A percentile compares a stretch with the other conserved stretches of the same genome.
Conservation (phyloP, 2,329 filamentous ascomycete species). For the Bipolaris gigantea region DNA sequence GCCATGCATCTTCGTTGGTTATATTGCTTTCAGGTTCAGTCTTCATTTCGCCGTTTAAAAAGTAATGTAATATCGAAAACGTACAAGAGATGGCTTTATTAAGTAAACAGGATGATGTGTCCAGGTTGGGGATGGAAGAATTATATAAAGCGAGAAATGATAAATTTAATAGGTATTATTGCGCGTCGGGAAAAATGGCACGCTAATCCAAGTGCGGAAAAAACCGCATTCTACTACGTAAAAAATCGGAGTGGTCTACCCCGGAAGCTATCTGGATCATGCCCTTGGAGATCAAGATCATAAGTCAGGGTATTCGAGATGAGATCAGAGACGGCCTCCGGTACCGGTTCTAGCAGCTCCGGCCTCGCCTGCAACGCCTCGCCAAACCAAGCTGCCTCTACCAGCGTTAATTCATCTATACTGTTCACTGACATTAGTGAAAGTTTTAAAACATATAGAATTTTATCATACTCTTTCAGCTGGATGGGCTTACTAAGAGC, state of each 20-base stretch:
- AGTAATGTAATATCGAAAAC: too few species aligned
- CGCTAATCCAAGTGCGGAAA: background rate
- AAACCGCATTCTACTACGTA: constrained; percentile 1
- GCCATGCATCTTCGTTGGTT: constrained; percentile 1
- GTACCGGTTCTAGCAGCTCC: constrained; percentile 5
- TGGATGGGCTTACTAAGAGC: constrained; percentile 9
- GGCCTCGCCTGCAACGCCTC: constrained; percentile 9
- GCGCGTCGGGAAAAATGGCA: background rate
- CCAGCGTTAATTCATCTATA: constrained; percentile 7
- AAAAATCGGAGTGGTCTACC: constrained; percentile 10
- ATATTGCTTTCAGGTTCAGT: background rate
- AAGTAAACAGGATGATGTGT: too few species aligned
- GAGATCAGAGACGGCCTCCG: background rate
- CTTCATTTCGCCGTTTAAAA: constrained; percentile 2
- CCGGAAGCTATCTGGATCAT: constrained; percentile 2
- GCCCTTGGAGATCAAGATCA: constrained; percentile 5
- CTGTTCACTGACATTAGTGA: constrained; percentile 4
- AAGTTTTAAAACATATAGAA: background rate
- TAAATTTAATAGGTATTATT: background rate
- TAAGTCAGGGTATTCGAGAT: constrained; percentile 7
- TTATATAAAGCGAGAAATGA: background rate
- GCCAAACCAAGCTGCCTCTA: constrained; percentile 7
- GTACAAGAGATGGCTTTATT: too few species aligned
- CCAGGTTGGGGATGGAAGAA: too few species aligned
- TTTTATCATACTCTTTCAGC: constrained; percentile 13